Evolutionary conservation across 306 rosid species (phyloP).

Genomic region (Abrus precatorius): DNA sequence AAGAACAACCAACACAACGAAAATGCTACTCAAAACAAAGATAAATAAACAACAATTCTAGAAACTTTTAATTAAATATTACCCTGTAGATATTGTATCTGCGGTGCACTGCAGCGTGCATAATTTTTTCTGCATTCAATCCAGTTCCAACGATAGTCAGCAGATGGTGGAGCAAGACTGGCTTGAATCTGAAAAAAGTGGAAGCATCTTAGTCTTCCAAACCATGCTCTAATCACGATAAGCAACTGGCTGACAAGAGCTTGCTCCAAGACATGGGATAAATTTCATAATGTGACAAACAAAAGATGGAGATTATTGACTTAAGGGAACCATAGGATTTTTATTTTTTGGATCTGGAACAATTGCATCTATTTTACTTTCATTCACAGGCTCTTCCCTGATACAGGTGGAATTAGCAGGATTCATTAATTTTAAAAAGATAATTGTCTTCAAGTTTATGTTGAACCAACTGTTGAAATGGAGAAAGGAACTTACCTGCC

Average conservation of each 20-base stretch:
- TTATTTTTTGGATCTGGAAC: not conserved
- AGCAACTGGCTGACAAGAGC: conserved; percentile 4
- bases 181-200: conserved; percentile 56
- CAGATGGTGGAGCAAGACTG: conserved; percentile 65
- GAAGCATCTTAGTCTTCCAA: conserved; percentile 24
- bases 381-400: not conserved
- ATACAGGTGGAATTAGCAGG: not conserved
- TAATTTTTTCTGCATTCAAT: conserved; percentile 56
- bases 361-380: conserved; percentile 20
- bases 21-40: conserved; percentile 16
- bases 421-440: conserved; percentile 4
- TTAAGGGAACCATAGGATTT: not conserved
- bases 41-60: not conserved
- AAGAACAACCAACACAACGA: conserved; percentile 12
- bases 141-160: conserved; percentile 63
- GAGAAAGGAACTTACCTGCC: conserved; percentile 73
- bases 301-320: not conserved
- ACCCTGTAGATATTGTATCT: conserved; percentile 63
- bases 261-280: not conserved
- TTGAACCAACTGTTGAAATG: conserved; percentile 29
- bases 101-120: conserved; percentile 57
- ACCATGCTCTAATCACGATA: not conserved
- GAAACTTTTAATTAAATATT: conserved; percentile 7
- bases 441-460: conserved; percentile 15
- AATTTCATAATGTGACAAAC: not conserved